Base-by-base conservation (phyloP, 768 basidiomycete species). In the Rhizopogon salebrosus region DNA sequence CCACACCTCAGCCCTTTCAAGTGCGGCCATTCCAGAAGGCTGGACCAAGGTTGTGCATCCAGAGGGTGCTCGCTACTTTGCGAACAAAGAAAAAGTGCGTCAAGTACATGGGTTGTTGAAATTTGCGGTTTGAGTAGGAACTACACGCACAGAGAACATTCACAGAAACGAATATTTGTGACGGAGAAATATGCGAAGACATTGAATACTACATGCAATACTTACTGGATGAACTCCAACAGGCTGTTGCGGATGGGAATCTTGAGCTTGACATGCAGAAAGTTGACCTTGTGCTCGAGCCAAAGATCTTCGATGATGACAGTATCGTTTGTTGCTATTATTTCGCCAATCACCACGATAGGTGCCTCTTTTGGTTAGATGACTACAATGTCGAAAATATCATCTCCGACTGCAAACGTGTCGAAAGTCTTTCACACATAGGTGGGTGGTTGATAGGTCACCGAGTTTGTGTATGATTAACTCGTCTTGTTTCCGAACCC, bases 41-140 rank as follows among this genome's bases (percentile, higher is more conserved):
- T 86, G 85, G 85, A 63, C 34, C 8, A 86, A 64, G 85, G 85
- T 7, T 75, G n/a, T n/a, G n/a, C n/a, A n/a, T n/a, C n/a, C n/a
- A n/a, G n/a, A n/a, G n/a, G n/a, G n/a, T n/a, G n/a, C 73, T 22
- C 71, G 77, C n/a, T 87, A 85, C 60, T 87, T 80, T 52, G 75
- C 72, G 56, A 71, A 83, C 50, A 18, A 52, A 41, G 56, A 67
- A 2, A 73, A 74, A 67, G 83, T 82, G 41, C 9, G 72, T 57
- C 34, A 9, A 29, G 14, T 11, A 13, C 7, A 35, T 48, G 6
- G 4, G 6, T 16, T 9, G 16, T 24, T 9, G 23, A 41, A 16
- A n/a, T n/a, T n/a, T n/a, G n/a, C n/a, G n/a, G n/a, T n/a, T n/a
- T n/a, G n/a, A n/a, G n/a, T n/a, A n/a, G n/a, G 23, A 41, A 20